Conservation (phyloP, 306 rosid genomes). For the Cicer chorassanicum region DNA sequence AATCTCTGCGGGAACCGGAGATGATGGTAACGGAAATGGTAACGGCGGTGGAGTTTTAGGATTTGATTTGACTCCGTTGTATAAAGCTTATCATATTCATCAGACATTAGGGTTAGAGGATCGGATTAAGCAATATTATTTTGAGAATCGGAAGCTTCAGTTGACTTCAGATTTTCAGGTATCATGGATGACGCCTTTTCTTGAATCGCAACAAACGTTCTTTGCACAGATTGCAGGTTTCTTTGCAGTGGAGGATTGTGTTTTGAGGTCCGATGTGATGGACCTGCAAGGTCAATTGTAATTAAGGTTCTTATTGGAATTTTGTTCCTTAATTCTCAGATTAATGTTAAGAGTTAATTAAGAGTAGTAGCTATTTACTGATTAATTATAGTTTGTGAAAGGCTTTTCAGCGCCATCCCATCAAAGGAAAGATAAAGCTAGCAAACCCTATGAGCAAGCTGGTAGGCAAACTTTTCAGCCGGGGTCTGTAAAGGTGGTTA, state of each 20-base stretch:
- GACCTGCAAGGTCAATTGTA: too few species aligned
- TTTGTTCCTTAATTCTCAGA: too few species aligned
- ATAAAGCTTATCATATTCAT: slow-evolving; percentile 81
- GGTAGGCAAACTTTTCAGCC: too few species aligned
- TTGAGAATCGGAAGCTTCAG: slow-evolving; percentile 92
- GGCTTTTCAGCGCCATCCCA: too few species aligned
- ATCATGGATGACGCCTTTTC: slow-evolving; percentile 96
- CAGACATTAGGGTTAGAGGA: slow-evolving; percentile 94
- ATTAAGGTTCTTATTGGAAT: too few species aligned
- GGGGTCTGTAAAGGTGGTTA: too few species aligned
- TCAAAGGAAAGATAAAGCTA: too few species aligned
- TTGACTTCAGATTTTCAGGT: slow-evolving; percentile 98
- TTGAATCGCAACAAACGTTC: slow-evolving; percentile 96
- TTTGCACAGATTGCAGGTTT: slow-evolving; percentile 97
- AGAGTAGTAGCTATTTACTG: too few species aligned
- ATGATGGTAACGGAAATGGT: slow-evolving; percentile 53
- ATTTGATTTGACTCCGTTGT: slow-evolving; percentile 90
- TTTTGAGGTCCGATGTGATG: slow-evolving; percentile 77
- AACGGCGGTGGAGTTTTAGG: slow-evolving; percentile 56
- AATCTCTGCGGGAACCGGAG: slow-evolving; percentile 52
- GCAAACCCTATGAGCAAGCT: too few species aligned
- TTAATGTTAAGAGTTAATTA: too few species aligned
- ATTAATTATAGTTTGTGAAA: too few species aligned
- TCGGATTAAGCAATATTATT: slow-evolving; percentile 87
- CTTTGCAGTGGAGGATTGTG: slow-evolving; percentile 90